Evolutionary conservation across 441 rosid species (phyloP), one percentile per base, ranked within the genome.

Genomic region (Adansonia rubrostipa): DNA sequence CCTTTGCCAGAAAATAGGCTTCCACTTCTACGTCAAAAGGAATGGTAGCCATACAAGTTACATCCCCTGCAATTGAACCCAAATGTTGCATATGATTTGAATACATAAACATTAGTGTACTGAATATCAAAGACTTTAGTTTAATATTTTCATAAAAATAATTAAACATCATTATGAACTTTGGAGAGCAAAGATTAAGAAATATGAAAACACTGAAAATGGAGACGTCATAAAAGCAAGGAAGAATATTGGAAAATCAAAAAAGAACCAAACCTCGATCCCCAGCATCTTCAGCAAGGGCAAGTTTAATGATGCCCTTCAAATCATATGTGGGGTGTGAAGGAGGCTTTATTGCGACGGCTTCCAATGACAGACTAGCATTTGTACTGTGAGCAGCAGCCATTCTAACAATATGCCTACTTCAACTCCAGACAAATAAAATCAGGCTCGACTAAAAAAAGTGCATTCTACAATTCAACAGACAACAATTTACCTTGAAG

Each of bases 271-370:
- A 82, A 96, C 99, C 97, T 92, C 82, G 88, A 86, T 89, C 87
- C 54, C 98, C 97, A 60, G 98, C 92, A 89, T 96, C 99, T 84
- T 96, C 99, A 57, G 94, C 85, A 14, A 96, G 87, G 24, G 98
- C 92, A n/a, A 92, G 88, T 78, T 90, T 90, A 66, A 96, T 88
- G 40, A 87, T 79, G 10, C 89, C 92, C 82, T 86, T 88, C 81
- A 96, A 85, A 86, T 94, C 94, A 82, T 94, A 94, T 2, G 95
- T 91, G 54, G 99, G 97, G 75, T 92, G 98, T n/a, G 89, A 90
- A 77, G 99, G 99, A 75, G 97, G 96, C 81, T 92, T 90, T 75
- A 92, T 85, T 15, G 87, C 63, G 87, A 89, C 65, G 19, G 93
- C 82, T 28, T 79, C 81, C 15, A 77, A 77, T 4, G 90, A 82